These are phyloP conservation scores for Abrus precatorius DNA, from an alignment of 306 rosid genomes.

Conservation along the genomic window DNA sequence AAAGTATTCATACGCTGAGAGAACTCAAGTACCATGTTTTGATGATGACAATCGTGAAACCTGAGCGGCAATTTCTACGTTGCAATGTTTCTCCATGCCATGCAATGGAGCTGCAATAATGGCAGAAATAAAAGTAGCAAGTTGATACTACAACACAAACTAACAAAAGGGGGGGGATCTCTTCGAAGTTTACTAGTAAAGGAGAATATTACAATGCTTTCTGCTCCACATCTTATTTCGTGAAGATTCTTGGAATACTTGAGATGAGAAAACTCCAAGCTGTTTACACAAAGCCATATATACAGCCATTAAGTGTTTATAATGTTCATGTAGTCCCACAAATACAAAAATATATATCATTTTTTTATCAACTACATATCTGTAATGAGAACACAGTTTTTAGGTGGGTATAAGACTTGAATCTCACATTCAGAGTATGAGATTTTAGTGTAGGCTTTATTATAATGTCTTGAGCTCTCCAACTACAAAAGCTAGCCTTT, in stretches of 20 bases:
- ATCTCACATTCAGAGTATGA: no score
- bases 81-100: constrained; percentile 96
- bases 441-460: no score
- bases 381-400: not conserved
- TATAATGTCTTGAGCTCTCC: no score
- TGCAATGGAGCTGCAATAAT: constrained; percentile 75
- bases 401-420: no score
- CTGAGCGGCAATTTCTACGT: constrained; percentile 93
- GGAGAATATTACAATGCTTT: constrained; percentile 73
- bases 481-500: no score
- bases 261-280: constrained; percentile 99
- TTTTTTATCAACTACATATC: constrained; percentile 21
- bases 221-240: constrained; percentile 87
- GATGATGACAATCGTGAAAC: constrained; percentile 75
- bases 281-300: constrained; percentile 59
- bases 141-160: constrained; percentile 44
- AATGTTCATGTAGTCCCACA: constrained; percentile 34
- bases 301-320: constrained; percentile 52
- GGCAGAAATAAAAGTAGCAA: constrained; percentile 28
- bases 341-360: not conserved
- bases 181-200: constrained; percentile 44
- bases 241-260: constrained; percentile 95
- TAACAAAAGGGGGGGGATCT: not conserved
- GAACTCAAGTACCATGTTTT: constrained; percentile 84
- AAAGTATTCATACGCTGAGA: constrained; percentile 55